Percentiles rank a stretch among this genome's conserved stretches.
Conservation (phyloP, 2,329 filamentous ascomycete species). For the Penicillium italicum region DNA sequence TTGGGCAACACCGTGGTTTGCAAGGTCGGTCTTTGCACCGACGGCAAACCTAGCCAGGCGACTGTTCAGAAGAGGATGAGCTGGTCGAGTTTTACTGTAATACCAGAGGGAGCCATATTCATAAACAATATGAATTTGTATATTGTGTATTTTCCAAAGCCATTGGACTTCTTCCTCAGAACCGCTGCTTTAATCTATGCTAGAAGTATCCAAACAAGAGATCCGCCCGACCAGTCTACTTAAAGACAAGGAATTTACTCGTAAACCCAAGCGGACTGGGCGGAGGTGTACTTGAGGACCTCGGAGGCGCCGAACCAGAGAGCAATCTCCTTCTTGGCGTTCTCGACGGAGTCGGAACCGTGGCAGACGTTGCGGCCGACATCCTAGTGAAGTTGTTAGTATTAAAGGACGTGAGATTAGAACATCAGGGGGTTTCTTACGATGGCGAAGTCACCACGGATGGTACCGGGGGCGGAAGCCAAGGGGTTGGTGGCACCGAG, state of each 20-base stretch:
- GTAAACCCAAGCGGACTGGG: constrained; percentile 92
- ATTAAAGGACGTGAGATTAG: not conserved
- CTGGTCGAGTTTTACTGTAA: not conserved
- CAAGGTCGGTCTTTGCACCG: constrained; percentile 58
- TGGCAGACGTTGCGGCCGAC: constrained; percentile 99
- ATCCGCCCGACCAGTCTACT: constrained; percentile 14
- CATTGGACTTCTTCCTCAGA: constrained; percentile 12
- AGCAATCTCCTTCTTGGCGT: constrained; percentile 98
- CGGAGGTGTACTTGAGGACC: constrained; percentile 76
- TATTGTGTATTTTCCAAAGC: constrained; percentile 17
- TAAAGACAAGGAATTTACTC: constrained; percentile 54
- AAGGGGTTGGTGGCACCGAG: constrained; percentile 99
- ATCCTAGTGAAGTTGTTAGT: constrained; percentile 46
- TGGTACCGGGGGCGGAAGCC: constrained; percentile 91
- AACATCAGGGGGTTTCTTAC: constrained; percentile 38
- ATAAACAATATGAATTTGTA: constrained; percentile 17
- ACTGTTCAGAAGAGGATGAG: constrained; percentile 34
- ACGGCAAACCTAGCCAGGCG: constrained; percentile 40
- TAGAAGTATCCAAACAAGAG: constrained; percentile 14
- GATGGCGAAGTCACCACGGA: constrained; percentile 89
- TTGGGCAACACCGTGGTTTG: constrained; percentile 92
- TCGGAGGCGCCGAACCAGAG: constrained; percentile 96
- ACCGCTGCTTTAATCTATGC: constrained; percentile 16
- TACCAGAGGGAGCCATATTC: constrained; percentile 5
- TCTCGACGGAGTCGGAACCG: constrained; percentile 98